Evolutionary conservation across 2,329 filamentous ascomycete genomes (phyloP), one percentile per base, ranked within the genome.

Genomic region (Lomentospora prolificans): DNA sequence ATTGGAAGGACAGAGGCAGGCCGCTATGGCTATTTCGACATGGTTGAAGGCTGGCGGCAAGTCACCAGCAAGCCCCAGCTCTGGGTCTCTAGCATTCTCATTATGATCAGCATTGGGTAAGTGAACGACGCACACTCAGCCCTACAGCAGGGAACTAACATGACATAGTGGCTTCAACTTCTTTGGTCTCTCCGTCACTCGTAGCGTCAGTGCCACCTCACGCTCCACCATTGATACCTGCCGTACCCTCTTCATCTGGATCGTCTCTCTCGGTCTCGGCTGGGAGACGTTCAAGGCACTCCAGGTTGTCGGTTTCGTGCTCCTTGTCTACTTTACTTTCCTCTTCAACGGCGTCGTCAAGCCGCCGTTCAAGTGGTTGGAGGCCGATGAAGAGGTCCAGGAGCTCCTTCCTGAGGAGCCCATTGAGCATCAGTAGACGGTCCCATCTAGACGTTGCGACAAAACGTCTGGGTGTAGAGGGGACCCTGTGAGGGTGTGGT

Each of bases 201-300:
- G 89, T 58, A 85, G 74, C 28, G 90, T 99, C 61, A 95, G 88
- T 60, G 94, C 94, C 9, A 99, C 94, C 0, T 90, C 92, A 1
- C 84, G 94, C 59, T 95, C 90, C 30, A 97, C 92, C 30, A 97
- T 99, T 64, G 94, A 99, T 70, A 99, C 94, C 1, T 97, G 91
- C 76, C 85, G 92, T 41, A 99, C 94, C 0, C 81, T 99, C 1
- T 97, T 99, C 73, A 97, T 99, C 71, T 99, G 94, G 94, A 80
- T 99, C 27, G 89, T 96, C 12, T 95, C 90, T 17, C 81, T 99
- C 3, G 89, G 87, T 3, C 80, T 99, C 2, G 91, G 91, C 58
- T 99, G 94, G 94, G 94, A 99, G 73, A 85, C 83, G 0, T 97
- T 99, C 81, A 97, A 97, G 73, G 95, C 89, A 87, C 80, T 99